Base-by-base conservation (phyloP, 768 basidiomycete genomes). In the Lactarius pseudohatsudake region DNA sequence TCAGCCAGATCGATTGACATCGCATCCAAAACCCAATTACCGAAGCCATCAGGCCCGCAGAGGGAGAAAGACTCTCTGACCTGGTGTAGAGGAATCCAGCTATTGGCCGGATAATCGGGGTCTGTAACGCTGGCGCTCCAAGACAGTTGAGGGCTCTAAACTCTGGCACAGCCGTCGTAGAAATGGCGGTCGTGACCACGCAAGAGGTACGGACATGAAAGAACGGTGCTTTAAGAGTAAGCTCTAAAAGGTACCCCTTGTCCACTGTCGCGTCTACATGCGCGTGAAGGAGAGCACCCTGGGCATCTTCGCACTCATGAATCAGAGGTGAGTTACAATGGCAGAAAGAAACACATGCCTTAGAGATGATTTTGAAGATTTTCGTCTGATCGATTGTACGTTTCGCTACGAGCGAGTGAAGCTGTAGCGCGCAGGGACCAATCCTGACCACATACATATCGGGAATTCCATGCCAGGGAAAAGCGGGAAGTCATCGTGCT, bases 401-500 rank as follows among this genome's bases (percentile, higher is more conserved):
- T 71, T 81, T 83, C 53, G 85, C 86, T 87, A 69, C 34, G 22
- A 47, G 72, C 71, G 69, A 68, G 11, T 73, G 62, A 34, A 71
- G n/a, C 70, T 69, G 50, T 2, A 60, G 62, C 61, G 8, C 36
- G 40, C 50, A 50, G 28, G 16, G 55, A 15, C 32, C 6, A 7
- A 20, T 11, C 4, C 5, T 55, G 43, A 15, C 38, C 47, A 2
- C 26, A 67, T 65, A 86, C 88, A 88, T 50, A 86, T 91, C 69
- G 91, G 76, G 71, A 91, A 92, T 70, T 85, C 88, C 88, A 91
- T 90, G 53, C 90, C 90, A 26, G 89, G 89, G 69, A 89, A 91
- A 1, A 86, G 85, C 4, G 81, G 83, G 56, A 85, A 78, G 4
- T 80, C 80, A 18, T 82, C 78, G 66, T 84, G 78, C 28, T 86